These are phyloP conservation scores for Talaromyces sp. DNA, from an alignment of 2,329 filamentous ascomycete species.

Conservation along the genomic window DNA sequence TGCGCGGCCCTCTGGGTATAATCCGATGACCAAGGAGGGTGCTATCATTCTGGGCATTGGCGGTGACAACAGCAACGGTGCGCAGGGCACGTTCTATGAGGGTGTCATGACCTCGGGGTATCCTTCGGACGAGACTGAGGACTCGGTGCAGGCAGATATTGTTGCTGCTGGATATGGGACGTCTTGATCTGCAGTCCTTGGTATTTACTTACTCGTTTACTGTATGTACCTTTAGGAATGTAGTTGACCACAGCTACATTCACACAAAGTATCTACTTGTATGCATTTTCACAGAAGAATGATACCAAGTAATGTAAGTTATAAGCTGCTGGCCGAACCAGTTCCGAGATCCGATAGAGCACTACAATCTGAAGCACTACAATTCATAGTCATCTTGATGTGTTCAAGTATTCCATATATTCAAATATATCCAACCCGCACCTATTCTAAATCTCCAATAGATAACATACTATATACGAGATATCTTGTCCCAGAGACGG, in stretches of 20 bases:
- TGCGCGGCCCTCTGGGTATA: slow-evolving; percentile 55
- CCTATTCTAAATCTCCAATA: background rate
- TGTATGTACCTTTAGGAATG: too few relatives aligned
- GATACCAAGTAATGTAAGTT: too few relatives aligned
- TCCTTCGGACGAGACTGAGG: slow-evolving; percentile 56
- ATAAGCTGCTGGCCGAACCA: too few relatives aligned
- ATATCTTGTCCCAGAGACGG: background rate
- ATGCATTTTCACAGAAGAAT: too few relatives aligned
- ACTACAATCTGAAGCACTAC: too few relatives aligned
- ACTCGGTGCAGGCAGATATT: slow-evolving; percentile 56
- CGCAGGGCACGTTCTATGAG: slow-evolving; percentile 62
- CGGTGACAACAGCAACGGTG: slow-evolving; percentile 59
- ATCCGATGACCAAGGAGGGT: slow-evolving; percentile 61
- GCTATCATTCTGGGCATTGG: slow-evolving; percentile 66
- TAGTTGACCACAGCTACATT: too few relatives aligned
- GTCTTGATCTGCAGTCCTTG: background rate
- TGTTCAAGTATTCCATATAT: background rate
- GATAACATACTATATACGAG: background rate
- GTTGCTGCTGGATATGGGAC: slow-evolving; percentile 54
- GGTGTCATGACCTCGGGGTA: slow-evolving; percentile 62
- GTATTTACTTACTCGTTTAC: too few relatives aligned
- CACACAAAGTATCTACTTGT: too few relatives aligned
- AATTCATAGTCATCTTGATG: background rate
- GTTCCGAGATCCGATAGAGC: too few relatives aligned
- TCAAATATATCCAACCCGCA: background rate